Evolutionary conservation across 805 yeast genomes (phyloP).

Genomic region (Hermanozyma aechmeae): DNA sequence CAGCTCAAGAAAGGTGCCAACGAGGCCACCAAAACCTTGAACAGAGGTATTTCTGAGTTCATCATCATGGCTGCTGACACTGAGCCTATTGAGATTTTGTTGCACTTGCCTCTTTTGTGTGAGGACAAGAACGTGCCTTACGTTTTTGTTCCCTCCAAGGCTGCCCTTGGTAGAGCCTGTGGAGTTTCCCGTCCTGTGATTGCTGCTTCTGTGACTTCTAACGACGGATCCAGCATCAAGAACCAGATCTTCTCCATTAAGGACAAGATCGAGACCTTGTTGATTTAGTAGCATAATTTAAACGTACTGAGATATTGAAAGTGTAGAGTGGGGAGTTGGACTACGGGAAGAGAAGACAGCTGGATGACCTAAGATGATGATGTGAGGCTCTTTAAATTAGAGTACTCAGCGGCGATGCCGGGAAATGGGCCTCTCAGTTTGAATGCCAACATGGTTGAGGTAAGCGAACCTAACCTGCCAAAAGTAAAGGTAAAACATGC

Average conservation of each 20-base stretch:
- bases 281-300: no score
- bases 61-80: conserved; percentile 99
- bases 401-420: no score
- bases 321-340: no score
- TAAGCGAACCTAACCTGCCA: no score
- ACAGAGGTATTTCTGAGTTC: conserved; percentile 99
- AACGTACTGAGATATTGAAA: no score
- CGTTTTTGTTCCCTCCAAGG: conserved; percentile 97
- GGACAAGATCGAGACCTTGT: conserved; percentile 97
- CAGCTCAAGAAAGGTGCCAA: conserved; percentile 99
- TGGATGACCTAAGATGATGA: no score
- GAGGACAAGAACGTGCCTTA: conserved; percentile 99
- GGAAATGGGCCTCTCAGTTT: no score
- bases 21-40: conserved; percentile 97
- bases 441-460: no score
- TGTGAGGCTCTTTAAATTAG: no score
- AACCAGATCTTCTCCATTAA: conserved; percentile 94
- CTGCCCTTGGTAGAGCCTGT: conserved; percentile 99
- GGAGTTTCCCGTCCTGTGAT: conserved; percentile 99
- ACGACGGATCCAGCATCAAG: conserved; percentile 96
- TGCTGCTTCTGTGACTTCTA: conserved; percentile 96
- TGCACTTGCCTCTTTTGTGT: conserved; percentile 94
- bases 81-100: conserved; percentile 96
- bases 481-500: no score
- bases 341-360: no score